phyloP scores from a whole-genome alignment of 2,329 filamentous ascomycete genomes.

The Leptographium radiaticola region DNA sequence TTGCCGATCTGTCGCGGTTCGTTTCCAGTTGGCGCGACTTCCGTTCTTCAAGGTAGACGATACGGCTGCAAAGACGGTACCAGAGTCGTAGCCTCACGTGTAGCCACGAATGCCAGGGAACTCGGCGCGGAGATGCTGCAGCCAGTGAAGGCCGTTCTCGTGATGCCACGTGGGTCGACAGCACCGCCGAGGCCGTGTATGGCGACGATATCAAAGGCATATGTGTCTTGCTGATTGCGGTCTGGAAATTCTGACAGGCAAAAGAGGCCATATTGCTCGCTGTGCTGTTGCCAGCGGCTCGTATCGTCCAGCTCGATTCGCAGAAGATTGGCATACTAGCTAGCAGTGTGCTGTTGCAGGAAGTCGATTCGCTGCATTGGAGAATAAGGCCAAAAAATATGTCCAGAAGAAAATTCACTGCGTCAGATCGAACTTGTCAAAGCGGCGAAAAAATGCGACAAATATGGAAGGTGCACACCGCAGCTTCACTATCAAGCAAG shows the following conservation, averaged over 20 bases:
- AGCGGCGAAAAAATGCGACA: too few relatives aligned
- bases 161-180: neutral
- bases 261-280: too few relatives aligned
- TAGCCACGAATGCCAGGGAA: neutral
- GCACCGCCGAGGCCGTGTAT: neutral
- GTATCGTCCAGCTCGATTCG: too few relatives aligned
- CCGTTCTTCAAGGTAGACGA: neutral
- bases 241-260: neutral
- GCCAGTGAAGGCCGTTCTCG: neutral
- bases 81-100: neutral
- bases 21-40: too few relatives aligned
- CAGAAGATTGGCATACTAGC: neutral
- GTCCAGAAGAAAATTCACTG: too few relatives aligned
- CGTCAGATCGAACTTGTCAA: too few relatives aligned
- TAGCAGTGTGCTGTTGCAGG: neutral
- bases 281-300: too few relatives aligned
- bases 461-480: too few relatives aligned
- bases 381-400: neutral
- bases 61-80: neutral
- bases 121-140: neutral
- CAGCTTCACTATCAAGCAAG: too few relatives aligned
- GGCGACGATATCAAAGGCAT: neutral
- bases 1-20: too few relatives aligned
- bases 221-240: neutral
- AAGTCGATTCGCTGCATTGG: neutral